Base-by-base conservation (phyloP, 1,139 yeast species). In the Nakaseomyces delphensis region DNA sequence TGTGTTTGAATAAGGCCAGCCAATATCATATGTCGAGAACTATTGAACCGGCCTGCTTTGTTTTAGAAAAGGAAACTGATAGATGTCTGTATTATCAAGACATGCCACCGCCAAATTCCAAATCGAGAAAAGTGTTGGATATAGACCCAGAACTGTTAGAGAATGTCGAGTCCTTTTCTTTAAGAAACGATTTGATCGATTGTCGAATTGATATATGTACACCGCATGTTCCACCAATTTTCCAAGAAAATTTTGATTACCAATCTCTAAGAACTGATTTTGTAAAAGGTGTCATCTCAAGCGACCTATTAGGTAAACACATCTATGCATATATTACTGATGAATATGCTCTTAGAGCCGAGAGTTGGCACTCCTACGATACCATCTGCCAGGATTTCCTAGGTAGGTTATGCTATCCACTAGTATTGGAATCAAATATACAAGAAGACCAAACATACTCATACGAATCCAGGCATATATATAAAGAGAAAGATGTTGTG, bases 121-220 rank as follows among this genome's bases (percentile, higher is more conserved):
- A 54, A 41, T 66, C 67, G 39, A 69, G 70, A 50, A 55, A 75
- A 11, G 60, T 73, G n/a, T 72, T 89, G 25, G 72, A 75, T 45
- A 75, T 91, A 40, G 97, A 91, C 58, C 84, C 94, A 0, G 95
- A 86, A 59, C 70, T 91, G 41, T 70, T 89, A 52, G 87, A 82
- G 50, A 82, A 76, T 47, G 79, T 83, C 36, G 87, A 83, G 47
- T 89, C 83, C 47, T 77, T 91, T 51, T 74, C 76, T 10, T 70
- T 91, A 45, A 75, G 96, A 59, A 93, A 91, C 60, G 97, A 91
- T 63, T 73, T 91, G 51, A 87, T 93, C 49, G 99, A 91, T 66
- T 91, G 98, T 63, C 93, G 84, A 59, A 86, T 91, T 46, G 98
- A 91, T 65, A 86, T 91, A 47, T 91, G 99, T 63, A 73, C 96